A percentile compares a stretch with the other conserved stretches of the same genome.
phyloP scores from a whole-genome alignment of 2,329 filamentous ascomycete genomes.

The Aspergillus bombycis region DNA sequence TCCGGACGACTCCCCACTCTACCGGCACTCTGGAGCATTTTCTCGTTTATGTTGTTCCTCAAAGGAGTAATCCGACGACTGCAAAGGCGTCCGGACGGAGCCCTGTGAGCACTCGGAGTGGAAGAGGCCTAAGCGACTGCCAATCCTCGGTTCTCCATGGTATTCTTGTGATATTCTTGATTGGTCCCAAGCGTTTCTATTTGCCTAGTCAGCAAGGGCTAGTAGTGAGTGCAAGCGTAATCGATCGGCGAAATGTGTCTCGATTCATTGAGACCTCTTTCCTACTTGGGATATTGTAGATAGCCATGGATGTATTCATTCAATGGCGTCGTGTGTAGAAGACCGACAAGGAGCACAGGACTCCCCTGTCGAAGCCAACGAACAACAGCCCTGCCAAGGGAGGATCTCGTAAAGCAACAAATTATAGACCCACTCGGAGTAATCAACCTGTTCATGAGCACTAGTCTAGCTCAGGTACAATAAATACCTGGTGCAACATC shows the following conservation, averaged over 20 bases:
- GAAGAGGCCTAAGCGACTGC: not conserved
- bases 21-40: not conserved
- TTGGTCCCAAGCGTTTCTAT: not conserved
- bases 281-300: not conserved
- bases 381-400: not conserved
- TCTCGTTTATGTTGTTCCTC: not conserved
- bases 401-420: not conserved
- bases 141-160: not conserved
- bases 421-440: conserved; percentile 10
- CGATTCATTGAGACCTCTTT: not conserved
- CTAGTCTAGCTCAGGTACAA: conserved; percentile 19
- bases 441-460: conserved; percentile 14
- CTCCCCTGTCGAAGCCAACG: not conserved
- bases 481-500: conserved; percentile 14
- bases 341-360: not conserved
- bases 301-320: not conserved
- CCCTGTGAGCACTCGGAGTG: not conserved
- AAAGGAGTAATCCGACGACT: not conserved
- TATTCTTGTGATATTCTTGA: not conserved
- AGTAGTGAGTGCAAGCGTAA: not conserved
- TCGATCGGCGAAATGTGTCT: not conserved
- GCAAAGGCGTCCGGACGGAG: too few relatives aligned
- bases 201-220: too few relatives aligned
- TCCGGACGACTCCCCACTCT: not conserved
- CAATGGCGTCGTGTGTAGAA: not conserved